Base-by-base conservation (phyloP, 345 rosid species). In the Corchorus olitorius region DNA sequence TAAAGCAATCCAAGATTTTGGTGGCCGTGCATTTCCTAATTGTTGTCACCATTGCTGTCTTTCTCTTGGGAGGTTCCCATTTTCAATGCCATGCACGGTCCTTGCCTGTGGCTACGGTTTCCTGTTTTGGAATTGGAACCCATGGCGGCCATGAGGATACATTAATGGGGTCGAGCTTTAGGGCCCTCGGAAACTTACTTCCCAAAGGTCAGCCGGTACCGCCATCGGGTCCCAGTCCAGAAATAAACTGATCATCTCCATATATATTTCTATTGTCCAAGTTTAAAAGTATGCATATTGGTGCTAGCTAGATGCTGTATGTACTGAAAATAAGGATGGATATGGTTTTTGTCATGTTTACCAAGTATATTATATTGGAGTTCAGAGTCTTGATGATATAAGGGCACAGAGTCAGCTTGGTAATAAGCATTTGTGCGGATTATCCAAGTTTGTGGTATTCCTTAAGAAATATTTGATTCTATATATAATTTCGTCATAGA, bases 191-290 rank as follows among this genome's bases (percentile, higher is more conserved):
- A 6, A 66, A 75, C 0, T 84, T 82, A 87, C 83, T 85, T 33
- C 90, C 86, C 0, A 82, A 82, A 70, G 88, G 89, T n/a, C 67
- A 76, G 60, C 85, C 82, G 0, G 65, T 78, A 73, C 89, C 90
- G 16, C 89, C 88, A 16, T 87, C 90, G 4, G 88, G 85, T n/a
- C 87, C 89, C 5, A 82, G 85, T 75, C 87, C 85, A 22, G 59
- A 15, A 61, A 84, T 81, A 56, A 84, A 85, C 66, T 75, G 73
- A 81, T 46, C 6, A 15, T 13, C 41, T 20, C 7, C 17, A 7
- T 17, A 50, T 3, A 7, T 13, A 15, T 8, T 2, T 64, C 14
- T 22, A 9, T 33, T 33, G 15, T 50, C 27, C 33, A 34, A 34
- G 15, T 34, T 8, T 49, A 33, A 50, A 45, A 8, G 5, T 39